Evolutionary conservation across 768 basidiomycete species (phyloP), one percentile per base, ranked within the genome.

Genomic region (Auricularia sp.): DNA sequence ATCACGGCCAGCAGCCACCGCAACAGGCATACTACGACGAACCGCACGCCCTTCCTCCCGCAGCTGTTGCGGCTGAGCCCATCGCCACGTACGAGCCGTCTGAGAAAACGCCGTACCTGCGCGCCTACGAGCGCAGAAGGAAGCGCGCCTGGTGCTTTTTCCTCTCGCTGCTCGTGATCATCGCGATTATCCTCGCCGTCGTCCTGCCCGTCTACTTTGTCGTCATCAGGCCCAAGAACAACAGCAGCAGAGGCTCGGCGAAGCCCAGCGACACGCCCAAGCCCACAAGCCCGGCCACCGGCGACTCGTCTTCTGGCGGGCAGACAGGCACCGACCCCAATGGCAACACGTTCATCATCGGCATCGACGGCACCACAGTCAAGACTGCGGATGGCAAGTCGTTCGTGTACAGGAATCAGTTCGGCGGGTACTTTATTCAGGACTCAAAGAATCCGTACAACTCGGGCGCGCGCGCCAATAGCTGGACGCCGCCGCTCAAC

Each of bases 391-490:
- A 97, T 73, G 96, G 96, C 6, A 81, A 85, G 10, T 91, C 85
- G 1, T 90, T 95, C 74, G 85, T 78, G 0, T 99, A 98, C 76
- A 70, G 69, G 56, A 98, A 98, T 75, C 56, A 81, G 1, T 92
- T 91, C 71, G 93, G 92, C 67, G 97, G 97, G 2, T 79, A 72
- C 66, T 99, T 96, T 95, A 91, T 93, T 71, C 88, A 83, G 74
- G 89, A 97, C 72, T 81, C 85, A 37, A 82, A 84, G 36, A 84
- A 95, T 72, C 94, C 94, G 0, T 90, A 91, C 76, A 87, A 89
- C 77, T 87, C 90, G 70, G 84, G 84, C 58, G 96, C 94, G 1
- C 82, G 81, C 64, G 79, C 89, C 13, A 91, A 98, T 70, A 86
- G 84, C 0, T 97, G 90, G 87, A 81, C 85, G 0, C 91, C 94